phyloP scores from a whole-genome alignment of 2,329 filamentous ascomycete genomes.

The Verticillium klebahnii region DNA sequence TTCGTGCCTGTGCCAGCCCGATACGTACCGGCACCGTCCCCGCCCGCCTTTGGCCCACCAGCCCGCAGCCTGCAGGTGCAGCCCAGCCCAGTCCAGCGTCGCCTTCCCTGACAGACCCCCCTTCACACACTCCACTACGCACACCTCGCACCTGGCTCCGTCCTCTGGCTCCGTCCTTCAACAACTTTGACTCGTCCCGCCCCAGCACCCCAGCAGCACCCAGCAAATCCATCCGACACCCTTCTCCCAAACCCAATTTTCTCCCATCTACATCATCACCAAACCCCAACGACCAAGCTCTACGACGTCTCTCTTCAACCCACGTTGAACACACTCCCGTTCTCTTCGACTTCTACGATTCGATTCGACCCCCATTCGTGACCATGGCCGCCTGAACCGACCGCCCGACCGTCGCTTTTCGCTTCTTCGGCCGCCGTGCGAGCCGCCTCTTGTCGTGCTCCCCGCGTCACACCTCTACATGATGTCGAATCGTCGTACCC shows the following conservation, averaged over 20 bases:
- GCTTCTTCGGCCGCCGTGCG: slow-evolving; percentile 10
- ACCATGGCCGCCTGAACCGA: slow-evolving; percentile 8
- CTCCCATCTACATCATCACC: not conserved
- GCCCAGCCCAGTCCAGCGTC: not conserved
- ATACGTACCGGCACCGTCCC: not conserved
- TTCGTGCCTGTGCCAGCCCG: not conserved
- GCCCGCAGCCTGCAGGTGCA: not conserved
- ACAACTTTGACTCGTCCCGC: slow-evolving; percentile 1
- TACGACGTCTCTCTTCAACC: not conserved
- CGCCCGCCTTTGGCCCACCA: not conserved
- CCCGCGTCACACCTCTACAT: slow-evolving; percentile 5
- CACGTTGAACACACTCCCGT: not conserved
- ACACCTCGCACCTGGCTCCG: not conserved
- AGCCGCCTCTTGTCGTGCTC: slow-evolving; percentile 7
- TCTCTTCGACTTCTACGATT: not conserved
- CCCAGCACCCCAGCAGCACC: not conserved
- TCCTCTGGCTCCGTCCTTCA: slow-evolving; percentile 1
- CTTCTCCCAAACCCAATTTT: not conserved
- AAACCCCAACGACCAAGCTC: not conserved
- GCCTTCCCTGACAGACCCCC: not conserved
- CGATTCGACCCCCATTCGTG: not conserved
- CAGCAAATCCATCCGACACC: not conserved
- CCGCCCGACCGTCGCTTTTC: not conserved
- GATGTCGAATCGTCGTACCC: slow-evolving; percentile 13
- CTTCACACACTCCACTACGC: not conserved